Conservation (phyloP, 2,329 filamentous ascomycete species). For the Aspergillus tubingensis region DNA sequence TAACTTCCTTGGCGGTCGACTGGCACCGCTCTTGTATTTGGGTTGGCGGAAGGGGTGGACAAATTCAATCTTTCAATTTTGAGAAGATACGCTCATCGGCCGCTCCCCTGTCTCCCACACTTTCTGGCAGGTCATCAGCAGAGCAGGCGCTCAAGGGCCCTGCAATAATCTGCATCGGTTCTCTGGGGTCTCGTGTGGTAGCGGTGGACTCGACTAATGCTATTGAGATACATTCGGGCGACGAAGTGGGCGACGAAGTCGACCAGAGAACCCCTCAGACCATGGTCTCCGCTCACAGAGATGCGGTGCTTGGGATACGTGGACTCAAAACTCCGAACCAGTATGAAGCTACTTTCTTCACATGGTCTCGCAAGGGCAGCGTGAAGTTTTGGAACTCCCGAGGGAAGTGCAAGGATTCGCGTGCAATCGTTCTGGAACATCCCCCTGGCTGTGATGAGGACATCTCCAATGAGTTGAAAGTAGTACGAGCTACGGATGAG, state of each 20-base stretch:
- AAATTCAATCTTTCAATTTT: slow-evolving; percentile 52
- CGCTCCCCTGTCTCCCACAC: slow-evolving; percentile 27
- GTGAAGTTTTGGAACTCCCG: slow-evolving; percentile 80
- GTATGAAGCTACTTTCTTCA: slow-evolving; percentile 73
- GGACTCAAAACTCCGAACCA: slow-evolving; percentile 62
- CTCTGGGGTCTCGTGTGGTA: slow-evolving; percentile 66
- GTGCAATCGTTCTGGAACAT: slow-evolving; percentile 71
- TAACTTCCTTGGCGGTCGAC: slow-evolving; percentile 67
- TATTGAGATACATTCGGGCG: slow-evolving; percentile 64
- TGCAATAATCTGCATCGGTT: slow-evolving; percentile 67
- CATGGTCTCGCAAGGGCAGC: slow-evolving; percentile 80
- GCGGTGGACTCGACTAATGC: slow-evolving; percentile 74
- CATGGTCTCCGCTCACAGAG: slow-evolving; percentile 58
- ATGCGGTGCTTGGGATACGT: slow-evolving; percentile 69
- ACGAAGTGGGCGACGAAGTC: slow-evolving; percentile 33
- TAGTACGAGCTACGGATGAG: slow-evolving; percentile 60
- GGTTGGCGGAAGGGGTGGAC: slow-evolving; percentile 67
- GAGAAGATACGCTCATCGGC: slow-evolving; percentile 40
- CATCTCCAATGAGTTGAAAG: slow-evolving; percentile 58
- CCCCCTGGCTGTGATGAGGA: slow-evolving; percentile 47
- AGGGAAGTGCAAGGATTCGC: slow-evolving; percentile 66
- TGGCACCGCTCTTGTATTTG: slow-evolving; percentile 60
- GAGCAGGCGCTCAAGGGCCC: slow-evolving; percentile 34
- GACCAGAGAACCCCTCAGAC: slow-evolving; percentile 31
- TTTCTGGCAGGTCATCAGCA: slow-evolving; percentile 22